These are phyloP conservation scores for Piper betle DNA, from an alignment of 164 flowering plant genomes.

Conservation along the genomic window DNA sequence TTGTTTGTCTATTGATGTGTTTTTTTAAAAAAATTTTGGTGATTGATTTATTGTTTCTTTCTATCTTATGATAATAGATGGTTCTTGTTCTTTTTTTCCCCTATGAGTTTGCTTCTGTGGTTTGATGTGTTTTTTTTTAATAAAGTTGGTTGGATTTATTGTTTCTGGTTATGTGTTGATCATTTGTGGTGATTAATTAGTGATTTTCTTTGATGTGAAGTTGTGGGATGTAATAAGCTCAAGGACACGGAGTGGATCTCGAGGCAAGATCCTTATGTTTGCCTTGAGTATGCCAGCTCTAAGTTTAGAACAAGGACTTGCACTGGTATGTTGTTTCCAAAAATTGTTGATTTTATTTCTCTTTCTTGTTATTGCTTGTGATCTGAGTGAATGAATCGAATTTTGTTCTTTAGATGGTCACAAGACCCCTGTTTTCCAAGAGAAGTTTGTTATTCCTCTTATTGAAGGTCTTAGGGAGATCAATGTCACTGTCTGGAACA, in stretches of 20 bases:
- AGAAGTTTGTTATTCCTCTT: conserved; percentile 53
- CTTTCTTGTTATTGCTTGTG: too few species aligned
- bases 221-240: conserved; percentile 65
- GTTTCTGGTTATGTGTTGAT: too few species aligned
- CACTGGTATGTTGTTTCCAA: conserved; percentile 35
- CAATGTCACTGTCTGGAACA: conserved; percentile 65
- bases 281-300: conserved; percentile 60
- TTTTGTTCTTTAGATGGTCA: conserved; percentile 53
- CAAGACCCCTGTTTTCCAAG: conserved; percentile 72
- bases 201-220: conserved; percentile 18
- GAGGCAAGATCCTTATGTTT: conserved; percentile 90
- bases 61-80: too few species aligned
- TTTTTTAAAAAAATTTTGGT: too few species aligned
- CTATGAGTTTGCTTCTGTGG: too few species aligned
- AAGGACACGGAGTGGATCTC: conserved; percentile 94
- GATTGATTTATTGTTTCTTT: too few species aligned
- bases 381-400: too few species aligned
- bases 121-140: too few species aligned
- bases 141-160: too few species aligned
- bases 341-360: neutral
- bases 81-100: too few species aligned
- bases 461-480: conserved; percentile 73
- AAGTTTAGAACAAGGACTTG: conserved; percentile 72
- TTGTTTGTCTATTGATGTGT: too few species aligned
- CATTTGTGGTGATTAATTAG: neutral